Evolutionary conservation across 352 stramenopile genomes (phyloP), one percentile per base, ranked within the genome.

Genomic region (Pythium coloratum): DNA sequence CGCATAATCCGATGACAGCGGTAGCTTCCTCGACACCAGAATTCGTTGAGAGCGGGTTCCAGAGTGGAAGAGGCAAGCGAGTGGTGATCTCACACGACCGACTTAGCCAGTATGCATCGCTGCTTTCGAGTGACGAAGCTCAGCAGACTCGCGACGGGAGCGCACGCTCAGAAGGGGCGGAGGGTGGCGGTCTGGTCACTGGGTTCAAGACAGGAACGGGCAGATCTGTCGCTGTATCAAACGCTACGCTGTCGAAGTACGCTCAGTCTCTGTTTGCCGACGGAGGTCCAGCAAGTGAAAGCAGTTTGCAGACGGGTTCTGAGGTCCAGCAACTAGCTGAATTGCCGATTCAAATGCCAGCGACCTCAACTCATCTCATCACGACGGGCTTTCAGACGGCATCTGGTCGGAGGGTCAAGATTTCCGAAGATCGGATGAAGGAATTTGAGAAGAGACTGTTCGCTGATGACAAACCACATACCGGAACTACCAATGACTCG

Each of bases 361-460:
- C 12, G 13, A 28, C 26, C 42, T 16, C 44, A 3, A 13, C 36
- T 18, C 30, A 30, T 8, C 3, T 34, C 9, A 33, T 42, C 26
- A 12, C 12, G 16, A 18, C 26, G 1, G 62, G 51, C 13, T 67
- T 67, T 40, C 51, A 67, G 20, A 67, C 62, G 18, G 62, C 62
- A 26, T 67, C 53, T 7, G 62, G 62, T 9, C 38, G 42, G 36
- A 24, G 3, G 46, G 51, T 67, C 13, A 18, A 18, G 1, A 61
- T 67, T 14, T 36, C 53, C 7, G 62, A 67, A 40, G 62, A 67
- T 12, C 62, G 62, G 9, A 32, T 67, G 8, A 62, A 57, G 33
- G 62, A 60, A 33, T 57, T 62, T 7, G 53, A 61, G 16, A 26
- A 28, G 28, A 40, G 51, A 9, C 18, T 67, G n/a, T 67, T 67